Evolutionary conservation across 2,329 filamentous ascomycete genomes (phyloP), one percentile per base, ranked within the genome.

Genomic region (Sclerotinia subarctica): DNA sequence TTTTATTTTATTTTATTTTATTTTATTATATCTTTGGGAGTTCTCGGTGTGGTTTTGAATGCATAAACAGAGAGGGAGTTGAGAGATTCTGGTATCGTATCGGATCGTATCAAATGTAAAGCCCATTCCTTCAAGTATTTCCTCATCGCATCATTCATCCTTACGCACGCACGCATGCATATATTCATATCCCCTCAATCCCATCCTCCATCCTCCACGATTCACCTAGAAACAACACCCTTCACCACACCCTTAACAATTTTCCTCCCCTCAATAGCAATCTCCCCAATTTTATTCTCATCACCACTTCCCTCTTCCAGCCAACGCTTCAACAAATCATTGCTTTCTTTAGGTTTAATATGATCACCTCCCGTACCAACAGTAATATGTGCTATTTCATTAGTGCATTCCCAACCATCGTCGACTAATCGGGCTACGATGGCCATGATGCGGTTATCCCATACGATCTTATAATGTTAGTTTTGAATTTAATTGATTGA

Each of bases 311-410:
- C 87, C 62, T 80, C 78, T 70, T 89, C 83, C 70, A 95, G 77
- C 94, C 94, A 98, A 69, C 83, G 82, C 71, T 83, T 83, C 68
- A 99, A 79, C 76, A 99, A 74, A 69, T 92, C 89, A 76, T 99
- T 99, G 80, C 94, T 96, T 82, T 99, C 94, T 79, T 91, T 94
- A 0, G 95, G 94, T 81, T 97, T 98, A 75, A 98, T 87, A 10
- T 83, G 79, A 58, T 83, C 79, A 72, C 88, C 85, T 13, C 88
- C 86, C 0, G 95, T 99, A 26, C 95, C 95, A 10, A 98, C 84
- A 0, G 95, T 99, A 69, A 99, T 87, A 77, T 99, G 95, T 15
- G 94, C 88, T 44, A 96, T 84, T 19, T 83, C 80, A 76, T 99
- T 99, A 54, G 86, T 85, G 70, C 89, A 94, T 67, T 88, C 82